Percentiles rank a stretch among this genome's conserved stretches.
Conservation (phyloP, 208 protist species). For the Acanthamoeba royreba region DNA sequence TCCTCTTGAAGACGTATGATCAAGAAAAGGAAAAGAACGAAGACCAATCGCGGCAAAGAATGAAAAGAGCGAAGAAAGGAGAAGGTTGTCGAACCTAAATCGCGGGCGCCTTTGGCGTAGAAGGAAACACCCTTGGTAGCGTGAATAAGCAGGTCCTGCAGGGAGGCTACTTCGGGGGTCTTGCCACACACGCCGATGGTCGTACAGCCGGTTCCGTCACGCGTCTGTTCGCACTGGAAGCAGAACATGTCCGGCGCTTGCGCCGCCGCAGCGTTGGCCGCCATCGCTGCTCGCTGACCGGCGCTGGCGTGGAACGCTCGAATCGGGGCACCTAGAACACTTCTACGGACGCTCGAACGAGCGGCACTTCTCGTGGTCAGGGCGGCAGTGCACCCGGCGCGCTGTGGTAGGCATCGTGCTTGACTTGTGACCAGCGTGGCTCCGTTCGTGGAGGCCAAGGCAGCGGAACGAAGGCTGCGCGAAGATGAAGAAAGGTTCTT, state of each 20-base stretch:
- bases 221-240: conserved; percentile 84
- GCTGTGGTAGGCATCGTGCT: no score
- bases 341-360: not conserved
- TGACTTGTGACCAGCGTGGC: no score
- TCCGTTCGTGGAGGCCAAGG: no score
- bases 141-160: conserved; percentile 71
- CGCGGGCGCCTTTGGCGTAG: not conserved
- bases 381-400: no score
- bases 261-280: not conserved
- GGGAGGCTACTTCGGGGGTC: conserved; percentile 62
- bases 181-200: conserved; percentile 81
- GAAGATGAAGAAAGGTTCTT: no score
- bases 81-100: not conserved
- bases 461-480: no score
- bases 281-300: not conserved
- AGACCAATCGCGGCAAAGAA: conserved; percentile 67
- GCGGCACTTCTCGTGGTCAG: no score
- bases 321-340: not conserved
- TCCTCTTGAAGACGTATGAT: conserved; percentile 41
- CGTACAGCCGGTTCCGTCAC: conserved; percentile 70
- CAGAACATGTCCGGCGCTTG: conserved; percentile 78
- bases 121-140: conserved; percentile 21
- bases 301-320: not conserved
- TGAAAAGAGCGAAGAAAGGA: not conserved
- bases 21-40: conserved; percentile 17